Percentiles rank a stretch among this genome's conserved stretches.
phyloP scores from a whole-genome alignment of 805 yeast species.

The Pichia sporocuriosa region DNA sequence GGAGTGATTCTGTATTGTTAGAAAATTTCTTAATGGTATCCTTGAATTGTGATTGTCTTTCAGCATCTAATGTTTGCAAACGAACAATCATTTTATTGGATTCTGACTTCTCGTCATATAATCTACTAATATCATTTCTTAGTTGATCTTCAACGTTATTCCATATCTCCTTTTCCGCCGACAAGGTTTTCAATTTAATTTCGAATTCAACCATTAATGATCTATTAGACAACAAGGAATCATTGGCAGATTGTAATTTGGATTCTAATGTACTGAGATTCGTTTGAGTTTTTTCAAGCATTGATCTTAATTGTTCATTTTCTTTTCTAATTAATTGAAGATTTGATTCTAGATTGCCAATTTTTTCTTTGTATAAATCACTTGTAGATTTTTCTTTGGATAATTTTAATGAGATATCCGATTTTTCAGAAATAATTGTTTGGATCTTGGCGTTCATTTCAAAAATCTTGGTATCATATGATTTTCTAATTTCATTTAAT shows the following conservation, averaged over 20 bases:
- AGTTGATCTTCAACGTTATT: slow-evolving; percentile 43
- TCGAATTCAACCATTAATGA: slow-evolving; percentile 38
- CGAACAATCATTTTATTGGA: slow-evolving; percentile 51
- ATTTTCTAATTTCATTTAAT: slow-evolving; percentile 34
- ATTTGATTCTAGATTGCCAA: slow-evolving; percentile 35
- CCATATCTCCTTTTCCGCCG: slow-evolving; percentile 50
- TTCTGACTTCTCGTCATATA: slow-evolving; percentile 52
- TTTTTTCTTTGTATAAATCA: slow-evolving; percentile 48
- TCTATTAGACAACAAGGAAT: slow-evolving; percentile 51
- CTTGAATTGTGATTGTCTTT: slow-evolving; percentile 47
- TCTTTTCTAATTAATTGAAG: slow-evolving; percentile 38
- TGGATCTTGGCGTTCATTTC: slow-evolving; percentile 43
- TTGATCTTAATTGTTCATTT: slow-evolving; percentile 36
- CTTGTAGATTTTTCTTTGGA: slow-evolving; percentile 50
- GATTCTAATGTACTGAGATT: slow-evolving; percentile 41
- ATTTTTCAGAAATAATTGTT: slow-evolving; percentile 34
- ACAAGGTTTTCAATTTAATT: slow-evolving; percentile 40
- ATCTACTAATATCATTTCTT: slow-evolving; percentile 42
- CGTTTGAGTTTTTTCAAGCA: slow-evolving; percentile 36
- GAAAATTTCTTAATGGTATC: slow-evolving; percentile 45
- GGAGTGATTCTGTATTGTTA: slow-evolving; percentile 43
- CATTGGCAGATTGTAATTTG: slow-evolving; percentile 40
- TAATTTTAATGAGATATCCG: slow-evolving; percentile 41
- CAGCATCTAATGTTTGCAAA: slow-evolving; percentile 54
- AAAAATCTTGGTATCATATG: slow-evolving; percentile 38